Evolutionary conservation across 257 asterid species (phyloP), one percentile per base, ranked within the genome.

Genomic region (Rubia yunnanensis): DNA sequence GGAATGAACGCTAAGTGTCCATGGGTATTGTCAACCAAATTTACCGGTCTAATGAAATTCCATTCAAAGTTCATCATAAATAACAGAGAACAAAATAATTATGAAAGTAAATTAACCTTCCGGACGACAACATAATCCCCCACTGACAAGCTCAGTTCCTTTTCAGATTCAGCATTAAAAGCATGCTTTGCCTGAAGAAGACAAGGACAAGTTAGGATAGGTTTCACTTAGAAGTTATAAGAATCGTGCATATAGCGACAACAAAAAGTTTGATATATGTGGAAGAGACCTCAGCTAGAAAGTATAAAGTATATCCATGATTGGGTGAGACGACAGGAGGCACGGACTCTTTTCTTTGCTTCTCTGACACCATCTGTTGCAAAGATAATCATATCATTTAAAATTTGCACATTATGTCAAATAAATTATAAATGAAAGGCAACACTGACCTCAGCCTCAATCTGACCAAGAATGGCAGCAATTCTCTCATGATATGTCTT

Each of bases 341-440:
- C 79, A 94, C 90, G n/a, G 92, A 95, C 80, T 90, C 99, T 85
- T 88, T 94, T 72, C 94, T 80, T 80, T 94, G 99, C 69, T 86
- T 94, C 79, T 90, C 99, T 15, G 97, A 88, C 71, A 94, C 96
- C 75, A 94, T 75, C 99, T 94, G 71, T 60, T 67, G 52, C 68
- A 58, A 70, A 65, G 32, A 60, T 44, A 32, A 54, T 44, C 63
- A 68, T 22, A 34, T 55, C 58, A 52, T 53, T 18, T 27, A 15
- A 60, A 46, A 14, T 61, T 56, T 8, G 63, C 57, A 27, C 30
- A 20, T 26, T 22, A 35, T n/a, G 48, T 41, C 34, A 50, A 34
- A 52, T n/a, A 23, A 28, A 6, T 18, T 44, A 30, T n/a, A 23
- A 32, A 7, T 7, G 9, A 48, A 9, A n/a, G 20, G n/a, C 50